These are phyloP conservation scores for Bipolaris cookei DNA, from an alignment of 2,329 filamentous ascomycete genomes.

Conservation along the genomic window DNA sequence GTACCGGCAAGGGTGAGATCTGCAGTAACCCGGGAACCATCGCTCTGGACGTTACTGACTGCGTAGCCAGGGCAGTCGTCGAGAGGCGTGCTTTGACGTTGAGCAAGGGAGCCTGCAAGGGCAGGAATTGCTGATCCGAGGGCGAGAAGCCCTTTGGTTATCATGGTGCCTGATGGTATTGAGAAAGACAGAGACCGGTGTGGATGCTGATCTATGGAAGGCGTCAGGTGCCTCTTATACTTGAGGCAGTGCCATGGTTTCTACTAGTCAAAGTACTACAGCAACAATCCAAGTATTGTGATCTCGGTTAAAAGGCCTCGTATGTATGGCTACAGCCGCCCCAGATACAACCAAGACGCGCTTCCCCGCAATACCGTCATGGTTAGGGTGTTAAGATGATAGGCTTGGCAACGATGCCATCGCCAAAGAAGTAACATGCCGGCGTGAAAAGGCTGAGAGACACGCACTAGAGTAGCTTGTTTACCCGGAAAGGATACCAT, in stretches of 20 bases:
- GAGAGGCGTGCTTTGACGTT: constrained; percentile 30
- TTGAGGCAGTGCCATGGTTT: constrained; percentile 1
- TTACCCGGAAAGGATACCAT: constrained; percentile 15
- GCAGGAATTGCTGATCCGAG: constrained; percentile 31
- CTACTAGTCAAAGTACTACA: neutral
- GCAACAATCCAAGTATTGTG: constrained; percentile 6
- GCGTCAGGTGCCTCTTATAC: constrained; percentile 17
- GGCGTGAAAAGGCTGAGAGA: constrained; percentile 14
- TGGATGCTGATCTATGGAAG: constrained; percentile 8
- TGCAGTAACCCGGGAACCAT: constrained; percentile 65
- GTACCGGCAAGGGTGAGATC: constrained; percentile 71
- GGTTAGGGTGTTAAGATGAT: constrained; percentile 8
- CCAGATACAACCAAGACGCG: constrained; percentile 22
- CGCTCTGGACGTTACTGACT: constrained; percentile 64
- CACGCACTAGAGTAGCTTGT: constrained; percentile 9
- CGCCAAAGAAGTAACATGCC: constrained; percentile 18
- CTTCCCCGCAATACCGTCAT: constrained; percentile 32
- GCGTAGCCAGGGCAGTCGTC: constrained; percentile 69
- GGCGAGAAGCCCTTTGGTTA: constrained; percentile 31
- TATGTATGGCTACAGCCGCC: constrained; percentile 16
- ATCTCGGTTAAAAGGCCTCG: constrained; percentile 10
- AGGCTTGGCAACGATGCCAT: constrained; percentile 25
- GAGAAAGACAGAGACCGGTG: constrained; percentile 7
- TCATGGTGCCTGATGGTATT: constrained; percentile 27
- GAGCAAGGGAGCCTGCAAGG: constrained; percentile 22